A percentile compares a stretch with the other conserved stretches of the same genome.
Evolutionary conservation across 495 filamentous ascomycete genomes (phyloP).

Genomic region (Aspergillus nidulans): DNA sequence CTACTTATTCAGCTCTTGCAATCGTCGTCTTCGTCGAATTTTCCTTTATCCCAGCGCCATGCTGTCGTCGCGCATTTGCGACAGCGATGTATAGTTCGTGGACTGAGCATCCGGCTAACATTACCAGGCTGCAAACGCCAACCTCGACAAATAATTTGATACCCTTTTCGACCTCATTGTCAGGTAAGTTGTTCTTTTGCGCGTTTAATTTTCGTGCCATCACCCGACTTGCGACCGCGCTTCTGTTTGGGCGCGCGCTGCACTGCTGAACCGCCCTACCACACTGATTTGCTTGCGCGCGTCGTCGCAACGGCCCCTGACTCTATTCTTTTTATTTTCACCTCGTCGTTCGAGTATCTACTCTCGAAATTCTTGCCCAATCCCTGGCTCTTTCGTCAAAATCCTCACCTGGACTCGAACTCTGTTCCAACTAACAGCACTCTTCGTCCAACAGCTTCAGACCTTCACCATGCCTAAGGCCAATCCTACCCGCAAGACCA

Average conservation of each 20-base stretch:
- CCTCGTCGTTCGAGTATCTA: conserved; percentile 6
- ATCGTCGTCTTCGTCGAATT: conserved; percentile 18
- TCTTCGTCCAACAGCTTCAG: conserved; percentile 9
- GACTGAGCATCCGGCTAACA: conserved; percentile 12
- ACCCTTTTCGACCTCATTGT: conserved; percentile 11
- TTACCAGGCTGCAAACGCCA: conserved; percentile 14
- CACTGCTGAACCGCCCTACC: conserved; percentile 10
- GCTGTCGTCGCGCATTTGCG: conserved; percentile 27
- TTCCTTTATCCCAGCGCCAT: conserved; percentile 25
- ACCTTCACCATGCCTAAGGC: conserved; percentile 69
- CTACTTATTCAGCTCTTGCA: conserved; percentile 16
- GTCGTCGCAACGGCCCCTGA: conserved; percentile 11
- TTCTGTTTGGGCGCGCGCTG: conserved; percentile 19
- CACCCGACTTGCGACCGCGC: conserved; percentile 23
- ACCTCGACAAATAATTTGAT: conserved; percentile 6
- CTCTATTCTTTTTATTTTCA: conserved; percentile 12
- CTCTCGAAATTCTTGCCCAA: conserved; percentile 1
- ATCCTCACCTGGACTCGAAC: not conserved
- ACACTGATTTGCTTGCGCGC: conserved; percentile 14
- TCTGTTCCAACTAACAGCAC: conserved; percentile 12
- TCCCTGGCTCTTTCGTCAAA: not conserved
- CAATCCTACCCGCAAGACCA: conserved; percentile 53
- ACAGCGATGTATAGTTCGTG: conserved; percentile 20
- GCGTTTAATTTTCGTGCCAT: conserved; percentile 19
- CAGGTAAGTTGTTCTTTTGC: conserved; percentile 17